These are phyloP conservation scores for Fragosphaeria purpurea DNA, from an alignment of 2,329 filamentous ascomycete species.

Conservation along the genomic window DNA sequence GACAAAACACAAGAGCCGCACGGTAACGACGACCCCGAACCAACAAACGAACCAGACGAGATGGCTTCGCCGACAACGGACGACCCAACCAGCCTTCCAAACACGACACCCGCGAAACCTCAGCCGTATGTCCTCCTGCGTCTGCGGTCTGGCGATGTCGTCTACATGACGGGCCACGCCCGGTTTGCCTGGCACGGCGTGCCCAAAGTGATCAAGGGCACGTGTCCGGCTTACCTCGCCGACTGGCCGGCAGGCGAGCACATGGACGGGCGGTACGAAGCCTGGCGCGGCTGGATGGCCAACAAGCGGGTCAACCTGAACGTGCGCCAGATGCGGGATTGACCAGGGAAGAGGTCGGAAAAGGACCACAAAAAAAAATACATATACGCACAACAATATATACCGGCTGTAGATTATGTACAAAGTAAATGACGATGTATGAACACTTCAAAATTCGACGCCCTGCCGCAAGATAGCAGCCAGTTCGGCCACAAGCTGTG, in stretches of 20 bases:
- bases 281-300: constrained; percentile 80
- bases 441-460: too few species aligned
- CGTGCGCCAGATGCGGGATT: constrained; percentile 74
- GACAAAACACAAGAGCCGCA: not conserved
- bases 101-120: not conserved
- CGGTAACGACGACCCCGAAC: not conserved
- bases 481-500: not conserved
- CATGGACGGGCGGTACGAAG: constrained; percentile 42
- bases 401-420: not conserved
- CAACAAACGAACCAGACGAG: too few species aligned
- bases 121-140: constrained; percentile 51
- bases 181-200: constrained; percentile 94
- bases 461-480: not conserved
- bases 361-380: not conserved
- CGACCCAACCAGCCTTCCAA: not conserved
- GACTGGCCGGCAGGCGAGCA: constrained; percentile 55
- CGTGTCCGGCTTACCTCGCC: constrained; percentile 64
- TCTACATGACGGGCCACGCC: constrained; percentile 76
- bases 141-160: constrained; percentile 73
- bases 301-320: constrained; percentile 87
- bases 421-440: too few species aligned
- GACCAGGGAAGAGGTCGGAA: not conserved
- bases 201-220: constrained; percentile 69
- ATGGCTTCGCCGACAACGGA: too few species aligned
- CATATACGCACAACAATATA: not conserved